Evolutionary conservation across 148 eudicot species (phyloP).

Genomic region (Suaeda aralocaspica): DNA sequence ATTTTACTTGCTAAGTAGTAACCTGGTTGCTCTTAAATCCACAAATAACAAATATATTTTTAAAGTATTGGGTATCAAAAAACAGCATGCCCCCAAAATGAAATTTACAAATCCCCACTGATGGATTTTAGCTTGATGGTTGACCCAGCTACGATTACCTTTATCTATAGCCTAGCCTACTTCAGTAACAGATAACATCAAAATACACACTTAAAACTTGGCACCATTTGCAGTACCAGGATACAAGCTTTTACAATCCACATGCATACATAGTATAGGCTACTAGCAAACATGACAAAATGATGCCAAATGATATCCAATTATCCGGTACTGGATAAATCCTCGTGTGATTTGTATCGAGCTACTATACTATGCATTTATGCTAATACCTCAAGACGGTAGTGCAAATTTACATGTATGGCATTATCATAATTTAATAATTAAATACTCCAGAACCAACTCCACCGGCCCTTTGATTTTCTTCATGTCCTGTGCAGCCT

Average conservation of each 20-base stretch:
- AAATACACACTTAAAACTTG: background rate
- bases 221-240: background rate
- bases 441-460: background rate
- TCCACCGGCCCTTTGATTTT: conserved; percentile 7
- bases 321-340: conserved; percentile 14
- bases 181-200: background rate
- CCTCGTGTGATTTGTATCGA: conserved; percentile 7
- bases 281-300: conserved; percentile 13
- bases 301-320: background rate
- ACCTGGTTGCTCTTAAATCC: no score
- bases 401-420: conserved; percentile 7
- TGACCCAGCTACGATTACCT: no score
- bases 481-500: conserved; percentile 2
- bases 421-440: conserved; percentile 11
- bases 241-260: conserved; percentile 11
- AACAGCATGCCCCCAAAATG: no score
- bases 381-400: background rate
- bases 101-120: no score
- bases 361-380: conserved; percentile 14
- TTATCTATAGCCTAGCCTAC: background rate
- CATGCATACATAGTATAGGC: conserved; percentile 5
- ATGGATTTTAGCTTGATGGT: background rate
- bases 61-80: no score
- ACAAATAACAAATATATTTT: no score
- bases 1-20: no score